Evolutionary conservation across 108 stramenopile species (phyloP).

Genomic region (Nannochloropsis salina): DNA sequence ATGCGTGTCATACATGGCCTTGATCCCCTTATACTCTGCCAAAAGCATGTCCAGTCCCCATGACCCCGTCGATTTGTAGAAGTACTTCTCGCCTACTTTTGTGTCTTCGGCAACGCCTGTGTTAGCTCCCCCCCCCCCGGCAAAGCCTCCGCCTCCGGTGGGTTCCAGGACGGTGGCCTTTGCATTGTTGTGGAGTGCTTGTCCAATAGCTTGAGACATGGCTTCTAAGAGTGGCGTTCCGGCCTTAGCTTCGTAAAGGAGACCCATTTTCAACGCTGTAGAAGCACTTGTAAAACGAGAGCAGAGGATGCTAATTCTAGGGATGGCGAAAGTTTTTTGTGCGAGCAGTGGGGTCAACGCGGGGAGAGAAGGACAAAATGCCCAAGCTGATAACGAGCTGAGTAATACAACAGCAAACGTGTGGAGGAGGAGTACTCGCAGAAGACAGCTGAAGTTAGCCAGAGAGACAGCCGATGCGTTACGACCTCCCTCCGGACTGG

Average conservation of each 20-base stretch:
- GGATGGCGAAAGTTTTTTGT: too few relatives aligned
- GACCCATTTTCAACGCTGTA: not conserved
- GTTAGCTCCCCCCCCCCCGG: slow-evolving; percentile 60
- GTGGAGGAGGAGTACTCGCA: too few relatives aligned
- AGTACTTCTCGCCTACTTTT: slow-evolving; percentile 55
- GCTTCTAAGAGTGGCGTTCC: slow-evolving; percentile 31
- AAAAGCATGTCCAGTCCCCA: slow-evolving; percentile 57
- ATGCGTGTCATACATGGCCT: slow-evolving; percentile 62
- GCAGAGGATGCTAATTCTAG: not conserved
- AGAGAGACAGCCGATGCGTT: too few relatives aligned
- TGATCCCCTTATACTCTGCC: slow-evolving; percentile 68
- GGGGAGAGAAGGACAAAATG: too few relatives aligned
- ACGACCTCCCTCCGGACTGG: too few relatives aligned
- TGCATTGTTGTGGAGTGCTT: slow-evolving; percentile 44
- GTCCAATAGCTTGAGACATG: slow-evolving; percentile 50
- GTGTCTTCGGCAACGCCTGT: slow-evolving; percentile 53
- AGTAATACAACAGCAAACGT: too few relatives aligned
- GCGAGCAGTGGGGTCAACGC: too few relatives aligned
- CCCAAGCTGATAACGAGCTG: too few relatives aligned
- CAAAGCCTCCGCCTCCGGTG: slow-evolving; percentile 52
- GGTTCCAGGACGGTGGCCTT: slow-evolving; percentile 41
- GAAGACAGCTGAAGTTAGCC: too few relatives aligned
- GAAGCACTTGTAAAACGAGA: not conserved
- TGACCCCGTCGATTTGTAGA: slow-evolving; percentile 61
- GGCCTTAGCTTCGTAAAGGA: not conserved